phyloP scores from a whole-genome alignment of 108 stramenopile species.

The Cyclotella cryptica region DNA sequence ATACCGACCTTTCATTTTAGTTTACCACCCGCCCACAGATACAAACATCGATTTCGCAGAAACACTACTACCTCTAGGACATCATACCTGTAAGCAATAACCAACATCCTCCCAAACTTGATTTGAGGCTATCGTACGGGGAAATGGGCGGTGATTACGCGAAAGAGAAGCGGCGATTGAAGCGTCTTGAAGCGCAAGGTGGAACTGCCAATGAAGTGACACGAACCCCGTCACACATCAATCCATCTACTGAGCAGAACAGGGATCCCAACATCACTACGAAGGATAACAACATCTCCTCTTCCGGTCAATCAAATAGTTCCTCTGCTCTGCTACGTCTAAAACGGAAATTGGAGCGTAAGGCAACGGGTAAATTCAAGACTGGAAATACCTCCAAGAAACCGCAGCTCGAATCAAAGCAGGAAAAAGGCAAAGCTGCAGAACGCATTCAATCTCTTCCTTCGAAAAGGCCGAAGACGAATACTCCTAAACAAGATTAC shows the following conservation, averaged over 20 bases:
- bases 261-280: background rate
- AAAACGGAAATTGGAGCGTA: slow-evolving; percentile 33
- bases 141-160: slow-evolving; percentile 79
- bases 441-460: slow-evolving; percentile 13
- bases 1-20: too few relatives aligned
- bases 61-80: too few relatives aligned
- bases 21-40: too few relatives aligned
- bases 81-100: too few relatives aligned
- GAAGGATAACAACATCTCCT: slow-evolving; percentile 7
- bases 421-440: slow-evolving; percentile 31
- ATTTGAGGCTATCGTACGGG: too few relatives aligned
- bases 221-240: slow-evolving; percentile 6
- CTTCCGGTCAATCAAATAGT: background rate
- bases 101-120: too few relatives aligned
- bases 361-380: slow-evolving; percentile 34
- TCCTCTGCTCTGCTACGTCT: slow-evolving; percentile 22
- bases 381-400: background rate
- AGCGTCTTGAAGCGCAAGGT: slow-evolving; percentile 50
- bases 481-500: background rate
- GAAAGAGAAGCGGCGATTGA: slow-evolving; percentile 71
- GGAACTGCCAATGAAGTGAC: slow-evolving; percentile 4
- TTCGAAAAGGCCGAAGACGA: background rate
- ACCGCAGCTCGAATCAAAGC: background rate
- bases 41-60: too few relatives aligned
- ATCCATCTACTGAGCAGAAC: slow-evolving; percentile 11